Percentiles rank a stretch among this genome's conserved stretches.
These are phyloP conservation scores for Trichosporon sp. DNA, from an alignment of 1,284 basidiomycete genomes.

Conservation along the genomic window DNA sequence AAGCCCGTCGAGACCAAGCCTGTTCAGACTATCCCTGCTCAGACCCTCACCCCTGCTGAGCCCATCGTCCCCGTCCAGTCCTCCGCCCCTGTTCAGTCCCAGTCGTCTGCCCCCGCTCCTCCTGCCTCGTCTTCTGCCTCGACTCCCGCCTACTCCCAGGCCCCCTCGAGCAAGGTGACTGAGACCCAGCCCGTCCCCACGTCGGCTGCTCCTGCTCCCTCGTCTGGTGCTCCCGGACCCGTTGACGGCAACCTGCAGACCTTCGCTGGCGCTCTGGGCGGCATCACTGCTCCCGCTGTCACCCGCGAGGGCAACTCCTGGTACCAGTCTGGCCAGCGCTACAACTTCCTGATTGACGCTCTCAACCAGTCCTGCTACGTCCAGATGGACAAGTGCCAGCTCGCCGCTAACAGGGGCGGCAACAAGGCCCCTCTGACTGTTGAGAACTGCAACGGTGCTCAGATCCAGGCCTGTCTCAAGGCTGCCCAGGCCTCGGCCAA, in stretches of 20 bases:
- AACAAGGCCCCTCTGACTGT: constrained; percentile 24
- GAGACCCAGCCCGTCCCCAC: constrained; percentile 2
- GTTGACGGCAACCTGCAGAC: constrained; percentile 24
- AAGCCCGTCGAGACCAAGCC: too few species aligned
- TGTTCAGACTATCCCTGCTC: too few species aligned
- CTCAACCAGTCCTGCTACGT: constrained; percentile 25
- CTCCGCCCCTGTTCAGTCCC: not conserved
- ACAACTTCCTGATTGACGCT: constrained; percentile 26
- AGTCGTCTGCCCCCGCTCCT: not conserved
- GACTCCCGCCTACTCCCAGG: not conserved
- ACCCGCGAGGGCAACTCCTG: constrained; percentile 6
- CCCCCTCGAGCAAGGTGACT: not conserved
- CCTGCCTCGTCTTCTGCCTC: not conserved
- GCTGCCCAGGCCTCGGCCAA: not conserved
- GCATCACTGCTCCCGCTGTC: constrained; percentile 26
- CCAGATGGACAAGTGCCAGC: constrained; percentile 28
- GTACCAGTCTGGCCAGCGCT: constrained; percentile 12
- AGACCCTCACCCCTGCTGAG: not conserved
- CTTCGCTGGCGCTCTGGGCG: constrained; percentile 27
- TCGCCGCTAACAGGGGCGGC: constrained; percentile 22
- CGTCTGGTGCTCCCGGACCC: constrained; percentile 4
- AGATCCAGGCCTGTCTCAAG: constrained; percentile 4
- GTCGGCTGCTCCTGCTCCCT: not conserved
- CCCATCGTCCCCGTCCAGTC: not conserved
- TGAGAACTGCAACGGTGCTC: constrained; percentile 17